A percentile compares a stretch with the other conserved stretches of the same genome.
Conservation (phyloP, 805 yeast genomes). For the Yarrowia phangngaensis region DNA sequence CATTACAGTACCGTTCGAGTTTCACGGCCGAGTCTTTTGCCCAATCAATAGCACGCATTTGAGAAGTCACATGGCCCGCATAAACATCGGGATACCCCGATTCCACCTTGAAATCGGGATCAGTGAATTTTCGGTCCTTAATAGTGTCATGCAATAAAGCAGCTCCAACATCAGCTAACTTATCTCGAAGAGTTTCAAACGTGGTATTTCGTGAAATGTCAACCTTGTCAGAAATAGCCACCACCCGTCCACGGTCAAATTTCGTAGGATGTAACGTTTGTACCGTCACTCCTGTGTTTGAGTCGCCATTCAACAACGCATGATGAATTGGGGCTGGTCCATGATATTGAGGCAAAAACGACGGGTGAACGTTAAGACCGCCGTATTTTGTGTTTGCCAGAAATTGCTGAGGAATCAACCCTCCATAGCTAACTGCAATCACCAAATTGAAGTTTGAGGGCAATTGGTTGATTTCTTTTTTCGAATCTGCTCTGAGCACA, state of each 20-base stretch:
- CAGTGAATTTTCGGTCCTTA: conserved; percentile 36
- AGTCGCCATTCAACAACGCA: conserved; percentile 62
- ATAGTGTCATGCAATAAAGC: conserved; percentile 50
- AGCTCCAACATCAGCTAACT: conserved; percentile 62
- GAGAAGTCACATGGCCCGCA: conserved; percentile 54
- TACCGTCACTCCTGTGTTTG: conserved; percentile 73
- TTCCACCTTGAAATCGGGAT: conserved; percentile 6
- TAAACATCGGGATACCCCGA: conserved; percentile 43
- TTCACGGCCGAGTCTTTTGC: conserved; percentile 27
- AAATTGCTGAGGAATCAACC: conserved; percentile 64
- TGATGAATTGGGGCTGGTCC: conserved; percentile 91
- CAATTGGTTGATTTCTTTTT: conserved; percentile 30
- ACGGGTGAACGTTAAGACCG: conserved; percentile 91
- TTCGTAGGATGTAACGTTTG: conserved; percentile 86
- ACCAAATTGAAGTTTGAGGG: conserved; percentile 52
- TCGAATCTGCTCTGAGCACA: conserved; percentile 32
- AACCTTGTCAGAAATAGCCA: conserved; percentile 53
- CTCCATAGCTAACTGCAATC: conserved; percentile 90
- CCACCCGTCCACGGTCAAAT: conserved; percentile 74
- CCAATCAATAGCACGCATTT: conserved; percentile 52
- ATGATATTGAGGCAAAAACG: conserved; percentile 69
- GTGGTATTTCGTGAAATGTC: conserved; percentile 47
- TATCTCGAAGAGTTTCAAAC: conserved; percentile 45
- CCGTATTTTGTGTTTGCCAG: conserved; percentile 51
- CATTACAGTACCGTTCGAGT: conserved; percentile 9